A percentile compares a stretch with the other conserved stretches of the same genome.
Evolutionary conservation across 1,284 basidiomycete species (phyloP).

Genomic region (Schizopora paradoxa): DNA sequence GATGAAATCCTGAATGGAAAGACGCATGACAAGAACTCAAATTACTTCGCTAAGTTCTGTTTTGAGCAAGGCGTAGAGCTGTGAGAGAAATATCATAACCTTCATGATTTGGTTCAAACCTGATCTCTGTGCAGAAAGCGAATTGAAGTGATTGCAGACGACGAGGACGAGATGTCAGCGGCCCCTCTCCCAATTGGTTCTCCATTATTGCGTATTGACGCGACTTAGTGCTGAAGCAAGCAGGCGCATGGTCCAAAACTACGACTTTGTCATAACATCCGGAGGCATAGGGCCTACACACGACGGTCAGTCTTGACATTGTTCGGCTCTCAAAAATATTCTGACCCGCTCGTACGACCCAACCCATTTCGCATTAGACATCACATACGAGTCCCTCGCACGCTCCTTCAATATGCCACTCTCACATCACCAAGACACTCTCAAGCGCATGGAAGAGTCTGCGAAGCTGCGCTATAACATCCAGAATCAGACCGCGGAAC

Average conservation of each 20-base stretch:
- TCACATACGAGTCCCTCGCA: slow-evolving; percentile 84
- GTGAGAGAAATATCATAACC: slow-evolving; percentile 39
- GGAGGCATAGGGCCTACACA: slow-evolving; percentile 87
- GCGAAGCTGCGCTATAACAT: slow-evolving; percentile 54
- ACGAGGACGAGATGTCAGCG: slow-evolving; percentile 84
- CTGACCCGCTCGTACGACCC: no score
- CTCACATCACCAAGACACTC: slow-evolving; percentile 75
- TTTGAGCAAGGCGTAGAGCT: slow-evolving; percentile 85
- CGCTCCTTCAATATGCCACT: slow-evolving; percentile 79
- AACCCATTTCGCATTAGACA: slow-evolving; percentile 52
- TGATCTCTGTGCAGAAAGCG: slow-evolving; percentile 54
- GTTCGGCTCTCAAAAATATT: neutral
- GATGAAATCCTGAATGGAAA: slow-evolving; percentile 86
- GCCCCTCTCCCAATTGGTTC: slow-evolving; percentile 6
- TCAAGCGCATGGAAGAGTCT: slow-evolving; percentile 70
- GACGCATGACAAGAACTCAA: slow-evolving; percentile 82
- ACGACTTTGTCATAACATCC: slow-evolving; percentile 85
- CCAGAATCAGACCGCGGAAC: slow-evolving; percentile 59
- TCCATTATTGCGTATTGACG: slow-evolving; percentile 11
- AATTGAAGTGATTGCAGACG: slow-evolving; percentile 89
- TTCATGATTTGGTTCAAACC: neutral
- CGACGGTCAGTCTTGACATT: slow-evolving; percentile 48
- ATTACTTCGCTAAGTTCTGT: slow-evolving; percentile 81
- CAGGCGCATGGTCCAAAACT: slow-evolving; percentile 71
- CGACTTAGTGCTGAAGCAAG: slow-evolving; percentile 75